Evolutionary conservation across 306 rosid species (phyloP), one percentile per base, ranked within the genome.

Genomic region (Lathyrus sativus): DNA sequence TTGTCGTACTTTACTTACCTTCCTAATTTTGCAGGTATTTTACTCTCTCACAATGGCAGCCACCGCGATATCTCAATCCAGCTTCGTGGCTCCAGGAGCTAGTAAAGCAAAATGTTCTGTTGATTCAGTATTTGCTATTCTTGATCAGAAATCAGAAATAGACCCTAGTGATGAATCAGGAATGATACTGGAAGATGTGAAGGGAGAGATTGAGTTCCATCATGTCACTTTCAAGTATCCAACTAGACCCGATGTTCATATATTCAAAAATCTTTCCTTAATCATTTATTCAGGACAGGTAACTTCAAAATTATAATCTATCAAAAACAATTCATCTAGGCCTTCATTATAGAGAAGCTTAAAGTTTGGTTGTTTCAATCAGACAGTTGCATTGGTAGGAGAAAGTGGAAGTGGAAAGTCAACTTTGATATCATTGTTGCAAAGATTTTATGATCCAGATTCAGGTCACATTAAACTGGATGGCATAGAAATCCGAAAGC

Each of bases 341-440:
- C 19, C 35, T 41, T 56, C 56, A 58, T 26, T 39, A 45, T 55
- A 13, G n/a, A 28, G 76, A 79, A 53, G 31, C 68, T 72, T 66
- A 55, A 28, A 24, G 9, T 85, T 46, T 62, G 45, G 41, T 68
- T 83, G 7, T 53, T 10, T 26, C 57, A n/a, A 51, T 73, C 82
- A 90, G 96, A 90, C 95, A 9, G 83, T 85, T 59, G 96, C 95
- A n/a, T 65, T 90, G 15, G 96, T 87, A 2, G 96, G 96, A 5
- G 96, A 90, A 79, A 90, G 96, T 72, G 96, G 96, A 28, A 80
- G 96, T 35, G 96, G 96, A 61, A 90, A 90, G 55, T 90, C 96
- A 22, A 90, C 96, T 2, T 82, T 90, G 74, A 85, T 90, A 59
- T 85, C 89, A 4, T 22, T 90, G 78, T 35, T 90, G 81, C 89